phyloP scores from a whole-genome alignment of 169 alveolate genomes.

The Eimeria praecox region DNA sequence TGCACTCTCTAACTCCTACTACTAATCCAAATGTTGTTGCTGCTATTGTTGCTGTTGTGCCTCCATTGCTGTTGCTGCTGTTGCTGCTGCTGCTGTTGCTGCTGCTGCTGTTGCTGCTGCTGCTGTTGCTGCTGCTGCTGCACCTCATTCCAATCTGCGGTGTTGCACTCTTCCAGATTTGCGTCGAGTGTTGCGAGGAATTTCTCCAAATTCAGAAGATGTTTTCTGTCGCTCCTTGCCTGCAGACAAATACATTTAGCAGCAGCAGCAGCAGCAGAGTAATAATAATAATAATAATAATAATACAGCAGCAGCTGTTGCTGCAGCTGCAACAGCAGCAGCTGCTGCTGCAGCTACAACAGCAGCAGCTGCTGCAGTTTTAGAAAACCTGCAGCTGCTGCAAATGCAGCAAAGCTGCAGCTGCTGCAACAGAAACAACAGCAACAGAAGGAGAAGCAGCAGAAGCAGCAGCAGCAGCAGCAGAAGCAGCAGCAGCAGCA shows the following conservation, averaged over 20 bases:
- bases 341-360: background rate
- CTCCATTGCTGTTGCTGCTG: background rate
- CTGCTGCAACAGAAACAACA: background rate
- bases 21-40: background rate
- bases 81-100: background rate
- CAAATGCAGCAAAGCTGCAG: background rate
- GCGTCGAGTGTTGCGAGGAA: background rate
- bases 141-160: constrained; percentile 11
- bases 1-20: background rate
- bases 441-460: background rate
- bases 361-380: too few species aligned
- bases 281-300: too few species aligned
- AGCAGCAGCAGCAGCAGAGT: too few species aligned
- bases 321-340: background rate
- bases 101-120: constrained; percentile 5
- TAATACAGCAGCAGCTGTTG: too few species aligned
- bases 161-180: background rate
- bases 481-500: constrained; percentile 17
- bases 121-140: constrained; percentile 38
- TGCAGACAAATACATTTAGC: background rate
- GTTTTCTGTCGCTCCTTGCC: background rate
- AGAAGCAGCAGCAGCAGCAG: background rate
- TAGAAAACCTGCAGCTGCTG: background rate
- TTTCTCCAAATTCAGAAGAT: background rate
- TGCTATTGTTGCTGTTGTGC: background rate